Percentiles rank a stretch among this genome's conserved stretches.
These are phyloP conservation scores for Flaveria robusta DNA, from an alignment of 129 eudicot species.

Conservation along the genomic window DNA sequence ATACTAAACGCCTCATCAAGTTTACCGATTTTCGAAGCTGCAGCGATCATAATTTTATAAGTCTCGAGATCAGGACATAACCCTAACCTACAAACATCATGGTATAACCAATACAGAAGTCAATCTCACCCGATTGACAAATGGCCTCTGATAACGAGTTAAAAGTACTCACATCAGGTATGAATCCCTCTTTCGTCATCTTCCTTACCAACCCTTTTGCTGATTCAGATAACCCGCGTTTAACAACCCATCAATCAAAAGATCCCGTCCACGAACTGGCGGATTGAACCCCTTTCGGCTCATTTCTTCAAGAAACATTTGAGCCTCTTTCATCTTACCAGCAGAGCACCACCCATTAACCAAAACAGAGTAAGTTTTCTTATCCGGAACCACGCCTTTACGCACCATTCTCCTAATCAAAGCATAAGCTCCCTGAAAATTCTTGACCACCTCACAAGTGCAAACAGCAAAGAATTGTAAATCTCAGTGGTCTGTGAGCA, in stretches of 20 bases:
- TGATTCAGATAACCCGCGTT: conserved; percentile 90
- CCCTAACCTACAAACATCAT: conserved; percentile 71
- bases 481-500: conserved; percentile 73
- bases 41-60: conserved; percentile 71
- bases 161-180: conserved; percentile 83
- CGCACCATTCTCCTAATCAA: conserved; percentile 81
- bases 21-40: conserved; percentile 56
- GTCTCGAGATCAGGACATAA: conserved; percentile 74
- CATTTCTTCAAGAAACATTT: conserved; percentile 89
- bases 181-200: conserved; percentile 89
- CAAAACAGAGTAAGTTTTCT: conserved; percentile 75
- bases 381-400: conserved; percentile 70
- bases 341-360: conserved; percentile 95
- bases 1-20: conserved; percentile 72
- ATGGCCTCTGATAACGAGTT: conserved; percentile 75
- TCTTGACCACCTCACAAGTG: conserved; percentile 88
- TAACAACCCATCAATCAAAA: conserved; percentile 77
- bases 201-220: conserved; percentile 85
- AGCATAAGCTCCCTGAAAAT: conserved; percentile 90
- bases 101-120: conserved; percentile 66
- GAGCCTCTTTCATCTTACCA: conserved; percentile 91
- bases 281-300: conserved; percentile 81
- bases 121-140: conserved; percentile 71
- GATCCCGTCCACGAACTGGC: conserved; percentile 89
- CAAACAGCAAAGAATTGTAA: conserved; percentile 72